Evolutionary conservation across 768 basidiomycete genomes (phyloP).

Genomic region (Tricholoma matsutake): DNA sequence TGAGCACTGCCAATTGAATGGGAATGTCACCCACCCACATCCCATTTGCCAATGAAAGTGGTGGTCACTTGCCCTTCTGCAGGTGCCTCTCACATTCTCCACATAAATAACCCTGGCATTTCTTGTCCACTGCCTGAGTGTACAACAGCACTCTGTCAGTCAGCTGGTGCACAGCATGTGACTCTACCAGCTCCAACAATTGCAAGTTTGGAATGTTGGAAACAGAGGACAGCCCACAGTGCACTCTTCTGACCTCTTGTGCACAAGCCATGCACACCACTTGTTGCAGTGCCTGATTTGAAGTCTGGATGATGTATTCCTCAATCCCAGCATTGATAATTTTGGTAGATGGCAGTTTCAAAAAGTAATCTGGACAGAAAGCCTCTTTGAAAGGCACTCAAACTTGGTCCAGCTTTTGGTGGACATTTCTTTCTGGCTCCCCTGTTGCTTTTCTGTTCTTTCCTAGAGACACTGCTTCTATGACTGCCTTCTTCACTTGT

Average conservation of each 20-base stretch:
- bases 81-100: no score
- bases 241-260: not conserved
- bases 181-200: not conserved
- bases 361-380: not conserved
- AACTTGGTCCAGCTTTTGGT: no score
- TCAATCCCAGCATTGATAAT: not conserved
- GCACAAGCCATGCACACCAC: not conserved
- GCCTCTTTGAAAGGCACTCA: not conserved
- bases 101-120: constrained; percentile 3
- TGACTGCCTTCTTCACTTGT: not conserved
- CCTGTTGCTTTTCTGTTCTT: not conserved
- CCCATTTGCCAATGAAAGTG: no score
- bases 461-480: not conserved
- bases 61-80: no score
- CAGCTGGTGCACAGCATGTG: not conserved
- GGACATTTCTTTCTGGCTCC: not conserved
- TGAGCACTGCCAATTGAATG: no score
- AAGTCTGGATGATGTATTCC: not conserved
- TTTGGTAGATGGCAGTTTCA: not conserved
- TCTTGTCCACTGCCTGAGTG: not conserved
- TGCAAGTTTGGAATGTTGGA: not conserved
- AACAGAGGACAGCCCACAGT: not conserved
- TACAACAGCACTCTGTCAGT: not conserved
- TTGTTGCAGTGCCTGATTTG: not conserved
- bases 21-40: no score